phyloP scores from a whole-genome alignment of 73 alveolate species.

The Paraurostyla sp. region DNA sequence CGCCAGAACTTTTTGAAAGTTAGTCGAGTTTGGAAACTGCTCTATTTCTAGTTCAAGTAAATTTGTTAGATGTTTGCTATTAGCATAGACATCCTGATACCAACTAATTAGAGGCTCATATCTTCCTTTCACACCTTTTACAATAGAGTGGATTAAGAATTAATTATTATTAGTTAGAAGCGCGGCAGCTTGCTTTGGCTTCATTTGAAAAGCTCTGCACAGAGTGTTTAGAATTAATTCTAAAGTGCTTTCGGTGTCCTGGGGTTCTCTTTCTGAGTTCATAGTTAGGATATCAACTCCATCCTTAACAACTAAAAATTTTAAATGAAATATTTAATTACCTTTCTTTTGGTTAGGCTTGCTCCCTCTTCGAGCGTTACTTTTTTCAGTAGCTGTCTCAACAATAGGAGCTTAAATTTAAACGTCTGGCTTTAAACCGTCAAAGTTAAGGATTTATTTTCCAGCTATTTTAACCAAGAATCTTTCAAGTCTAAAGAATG shows the following conservation, averaged over 20 bases:
- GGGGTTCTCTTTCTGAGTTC: slow-evolving; percentile 73
- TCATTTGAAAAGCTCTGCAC: slow-evolving; percentile 74
- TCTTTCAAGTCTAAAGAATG: slow-evolving; percentile 50
- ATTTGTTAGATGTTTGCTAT: slow-evolving; percentile 63
- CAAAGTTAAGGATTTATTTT: slow-evolving; percentile 37
- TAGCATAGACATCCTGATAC: slow-evolving; percentile 81
- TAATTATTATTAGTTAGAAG: slow-evolving; percentile 86
- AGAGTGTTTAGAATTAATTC: slow-evolving; percentile 76
- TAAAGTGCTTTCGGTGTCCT: slow-evolving; percentile 68
- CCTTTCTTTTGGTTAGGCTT: slow-evolving; percentile 36
- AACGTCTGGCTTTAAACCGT: slow-evolving; percentile 1
- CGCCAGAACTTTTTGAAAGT: slow-evolving; percentile 33
- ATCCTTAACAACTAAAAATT: slow-evolving; percentile 62
- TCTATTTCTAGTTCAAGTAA: slow-evolving; percentile 61
- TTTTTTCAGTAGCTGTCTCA: neutral
- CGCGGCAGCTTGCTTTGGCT: slow-evolving; percentile 89
- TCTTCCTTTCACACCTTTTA: slow-evolving; percentile 92
- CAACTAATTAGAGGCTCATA: slow-evolving; percentile 84
- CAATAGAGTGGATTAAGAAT: slow-evolving; percentile 86
- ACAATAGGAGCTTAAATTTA: neutral
- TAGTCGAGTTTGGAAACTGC: slow-evolving; percentile 9
- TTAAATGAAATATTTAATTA: neutral
- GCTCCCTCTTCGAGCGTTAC: slow-evolving; percentile 52
- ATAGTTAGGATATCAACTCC: slow-evolving; percentile 79
- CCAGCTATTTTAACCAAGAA: slow-evolving; percentile 47